These are phyloP conservation scores for Prunus salicina DNA, from an alignment of 306 rosid genomes.

Conservation along the genomic window DNA sequence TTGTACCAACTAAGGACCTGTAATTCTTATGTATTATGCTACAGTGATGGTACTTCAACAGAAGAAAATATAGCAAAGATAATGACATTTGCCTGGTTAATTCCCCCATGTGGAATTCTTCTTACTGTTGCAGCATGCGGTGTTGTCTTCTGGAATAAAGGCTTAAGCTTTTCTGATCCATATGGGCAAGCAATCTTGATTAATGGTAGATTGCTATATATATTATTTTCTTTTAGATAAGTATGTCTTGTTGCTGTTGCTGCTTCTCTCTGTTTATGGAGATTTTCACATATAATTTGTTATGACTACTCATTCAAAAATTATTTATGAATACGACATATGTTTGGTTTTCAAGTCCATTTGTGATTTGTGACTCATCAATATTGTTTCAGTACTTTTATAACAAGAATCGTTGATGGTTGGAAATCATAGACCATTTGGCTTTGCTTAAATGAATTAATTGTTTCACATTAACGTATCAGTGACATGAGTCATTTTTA, in stretches of 20 bases:
- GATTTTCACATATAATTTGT: background rate
- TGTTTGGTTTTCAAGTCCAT: background rate
- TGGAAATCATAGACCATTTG: background rate
- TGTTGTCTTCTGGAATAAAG: slow-evolving; percentile 80
- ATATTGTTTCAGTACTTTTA: slow-evolving; percentile 5
- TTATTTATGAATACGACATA: background rate
- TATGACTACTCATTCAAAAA: background rate
- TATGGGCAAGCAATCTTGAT: slow-evolving; percentile 86
- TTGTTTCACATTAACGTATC: slow-evolving; percentile 2
- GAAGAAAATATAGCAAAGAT: slow-evolving; percentile 72
- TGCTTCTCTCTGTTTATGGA: slow-evolving; percentile 2
- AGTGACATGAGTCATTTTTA: slow-evolving; percentile 14
- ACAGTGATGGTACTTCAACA: slow-evolving; percentile 58
- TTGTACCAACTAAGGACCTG: background rate
- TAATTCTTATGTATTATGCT: slow-evolving; percentile 14
- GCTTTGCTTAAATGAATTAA: background rate
- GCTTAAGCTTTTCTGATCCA: slow-evolving; percentile 54
- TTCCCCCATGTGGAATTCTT: slow-evolving; percentile 71
- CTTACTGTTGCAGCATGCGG: slow-evolving; percentile 61
- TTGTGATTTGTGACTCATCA: background rate
- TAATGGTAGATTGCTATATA: slow-evolving; percentile 52
- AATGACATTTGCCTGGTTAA: slow-evolving; percentile 85
- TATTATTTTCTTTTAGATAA: background rate
- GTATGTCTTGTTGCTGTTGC: background rate
- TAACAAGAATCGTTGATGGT: background rate